Conservation (phyloP, 768 basidiomycete species). For the Hypholoma fasciculare region DNA sequence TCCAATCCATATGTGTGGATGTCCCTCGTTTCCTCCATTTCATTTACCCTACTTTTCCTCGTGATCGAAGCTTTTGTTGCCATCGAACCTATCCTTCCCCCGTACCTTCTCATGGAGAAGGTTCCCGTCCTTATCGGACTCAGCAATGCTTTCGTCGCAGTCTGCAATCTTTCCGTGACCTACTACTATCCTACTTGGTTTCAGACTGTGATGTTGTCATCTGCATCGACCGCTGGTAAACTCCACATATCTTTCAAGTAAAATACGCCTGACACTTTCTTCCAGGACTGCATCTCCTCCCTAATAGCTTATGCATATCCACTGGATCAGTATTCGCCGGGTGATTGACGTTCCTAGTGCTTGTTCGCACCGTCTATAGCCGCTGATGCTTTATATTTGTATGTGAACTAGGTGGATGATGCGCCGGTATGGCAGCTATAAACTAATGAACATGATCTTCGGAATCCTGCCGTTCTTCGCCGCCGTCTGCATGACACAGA, state of each 20-base stretch:
- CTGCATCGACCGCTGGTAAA: constrained; percentile 52
- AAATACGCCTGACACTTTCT: neutral
- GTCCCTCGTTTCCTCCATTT: constrained; percentile 39
- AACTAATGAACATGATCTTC: constrained; percentile 57
- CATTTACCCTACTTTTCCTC: constrained; percentile 52
- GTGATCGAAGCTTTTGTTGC: constrained; percentile 63
- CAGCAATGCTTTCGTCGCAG: constrained; percentile 73
- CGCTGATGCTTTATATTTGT: neutral
- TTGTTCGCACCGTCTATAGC: neutral
- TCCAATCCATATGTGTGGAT: constrained; percentile 48
- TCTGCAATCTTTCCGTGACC: constrained; percentile 74
- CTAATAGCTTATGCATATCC: constrained; percentile 62
- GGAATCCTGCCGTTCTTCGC: constrained; percentile 64
- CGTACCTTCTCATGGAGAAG: constrained; percentile 59
- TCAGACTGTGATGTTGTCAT: constrained; percentile 73
- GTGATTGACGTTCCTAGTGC: constrained; percentile 5
- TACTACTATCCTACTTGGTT: constrained; percentile 88
- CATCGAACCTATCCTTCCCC: constrained; percentile 72
- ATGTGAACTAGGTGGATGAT: constrained; percentile 46
- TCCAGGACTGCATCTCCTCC: constrained; percentile 58
- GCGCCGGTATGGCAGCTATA: constrained; percentile 66
- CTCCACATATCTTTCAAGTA: neutral
- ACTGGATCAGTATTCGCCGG: constrained; percentile 68
- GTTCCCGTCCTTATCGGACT: constrained; percentile 72
- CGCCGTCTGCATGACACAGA: constrained; percentile 44